Conservation (phyloP, 768 basidiomycete genomes). For the Xerocomellus dryophilus region DNA sequence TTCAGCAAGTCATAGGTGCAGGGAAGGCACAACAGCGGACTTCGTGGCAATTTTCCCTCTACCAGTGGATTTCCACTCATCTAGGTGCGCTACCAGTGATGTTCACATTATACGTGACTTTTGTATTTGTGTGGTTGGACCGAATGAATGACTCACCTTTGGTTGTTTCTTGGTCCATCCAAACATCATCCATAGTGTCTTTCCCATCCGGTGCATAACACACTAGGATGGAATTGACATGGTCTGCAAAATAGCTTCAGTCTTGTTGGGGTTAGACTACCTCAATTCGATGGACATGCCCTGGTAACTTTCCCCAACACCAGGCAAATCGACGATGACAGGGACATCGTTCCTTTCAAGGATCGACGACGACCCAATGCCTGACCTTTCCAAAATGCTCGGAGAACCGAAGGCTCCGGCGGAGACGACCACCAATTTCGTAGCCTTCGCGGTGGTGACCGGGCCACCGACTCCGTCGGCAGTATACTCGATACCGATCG, state of each 20-base stretch:
- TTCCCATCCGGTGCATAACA: neutral
- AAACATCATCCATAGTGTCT: neutral
- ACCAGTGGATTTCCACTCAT: conserved; percentile 37
- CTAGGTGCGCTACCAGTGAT: conserved; percentile 21
- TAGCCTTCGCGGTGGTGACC: neutral
- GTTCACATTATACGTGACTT: neutral
- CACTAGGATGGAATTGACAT: neutral
- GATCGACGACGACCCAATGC: neutral
- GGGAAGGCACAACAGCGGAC: conserved; percentile 30
- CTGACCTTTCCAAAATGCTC: conserved; percentile 7
- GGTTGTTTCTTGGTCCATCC: neutral
- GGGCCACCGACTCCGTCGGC: neutral
- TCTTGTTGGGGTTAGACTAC: neutral
- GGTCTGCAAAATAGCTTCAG: neutral
- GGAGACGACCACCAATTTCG: neutral
- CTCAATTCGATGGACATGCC: neutral
- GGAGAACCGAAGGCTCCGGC: conserved; percentile 7
- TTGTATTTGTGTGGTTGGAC: no score
- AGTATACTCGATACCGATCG: conserved; percentile 3
- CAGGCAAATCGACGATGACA: conserved; percentile 1
- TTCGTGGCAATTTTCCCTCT: conserved; percentile 53
- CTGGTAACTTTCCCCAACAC: conserved; percentile 3
- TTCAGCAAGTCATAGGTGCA: neutral
- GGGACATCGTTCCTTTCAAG: neutral
- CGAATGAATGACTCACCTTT: neutral